These are phyloP conservation scores for Pyronema domesticum DNA, from an alignment of 495 filamentous ascomycete species.

Conservation along the genomic window DNA sequence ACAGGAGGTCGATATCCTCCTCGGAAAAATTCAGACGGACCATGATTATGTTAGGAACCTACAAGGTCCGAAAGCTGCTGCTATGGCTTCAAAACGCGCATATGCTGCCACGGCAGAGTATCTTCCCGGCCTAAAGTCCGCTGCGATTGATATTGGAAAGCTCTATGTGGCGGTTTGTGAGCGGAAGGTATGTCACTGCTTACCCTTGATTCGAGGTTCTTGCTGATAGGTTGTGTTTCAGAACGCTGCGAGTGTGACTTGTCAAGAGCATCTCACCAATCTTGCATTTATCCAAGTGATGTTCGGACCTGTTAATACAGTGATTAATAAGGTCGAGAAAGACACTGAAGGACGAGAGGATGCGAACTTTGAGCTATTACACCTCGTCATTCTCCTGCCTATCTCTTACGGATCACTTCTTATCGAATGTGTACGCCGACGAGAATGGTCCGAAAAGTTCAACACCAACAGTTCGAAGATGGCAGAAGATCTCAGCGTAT, in stretches of 20 bases:
- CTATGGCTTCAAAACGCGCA: constrained; percentile 71
- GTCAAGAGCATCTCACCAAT: constrained; percentile 54
- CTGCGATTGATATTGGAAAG: constrained; percentile 56
- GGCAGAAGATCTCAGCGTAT: constrained; percentile 75
- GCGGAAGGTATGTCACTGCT: constrained; percentile 25
- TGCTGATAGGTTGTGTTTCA: constrained; percentile 20
- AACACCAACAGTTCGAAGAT: constrained; percentile 64
- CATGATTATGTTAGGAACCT: constrained; percentile 58
- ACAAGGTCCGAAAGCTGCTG: constrained; percentile 48
- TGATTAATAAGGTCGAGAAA: constrained; percentile 47
- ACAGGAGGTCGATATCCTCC: constrained; percentile 71
- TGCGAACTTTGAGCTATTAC: constrained; percentile 57
- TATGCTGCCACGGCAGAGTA: constrained; percentile 70
- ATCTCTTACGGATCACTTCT: constrained; percentile 75
- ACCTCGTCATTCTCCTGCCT: constrained; percentile 60
- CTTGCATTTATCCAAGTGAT: constrained; percentile 62
- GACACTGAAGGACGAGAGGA: constrained; percentile 43
- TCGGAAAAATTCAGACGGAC: constrained; percentile 72
- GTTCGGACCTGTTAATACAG: constrained; percentile 48
- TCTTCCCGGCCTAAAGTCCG: constrained; percentile 58
- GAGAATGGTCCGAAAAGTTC: constrained; percentile 82
- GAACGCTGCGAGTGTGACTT: constrained; percentile 38
- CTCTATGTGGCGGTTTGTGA: constrained; percentile 49
- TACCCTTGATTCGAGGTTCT: not conserved
- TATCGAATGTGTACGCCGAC: constrained; percentile 65